phyloP scores from a whole-genome alignment of 768 basidiomycete species.

The Porpolomopsis calyptriformis region DNA sequence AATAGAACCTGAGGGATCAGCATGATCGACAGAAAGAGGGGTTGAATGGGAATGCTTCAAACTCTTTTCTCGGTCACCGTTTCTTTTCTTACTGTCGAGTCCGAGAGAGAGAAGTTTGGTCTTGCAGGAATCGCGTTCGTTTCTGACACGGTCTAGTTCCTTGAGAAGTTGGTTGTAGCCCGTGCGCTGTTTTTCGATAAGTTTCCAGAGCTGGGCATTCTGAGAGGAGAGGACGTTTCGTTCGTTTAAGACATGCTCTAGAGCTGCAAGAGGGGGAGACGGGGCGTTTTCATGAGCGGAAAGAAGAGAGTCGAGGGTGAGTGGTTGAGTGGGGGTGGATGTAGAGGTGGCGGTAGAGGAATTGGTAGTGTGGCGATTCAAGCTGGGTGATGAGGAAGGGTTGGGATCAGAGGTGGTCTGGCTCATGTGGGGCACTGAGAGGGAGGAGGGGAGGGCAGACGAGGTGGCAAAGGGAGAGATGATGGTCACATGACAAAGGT shows the following conservation, averaged over 20 bases:
- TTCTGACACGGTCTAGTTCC: slow-evolving; percentile 75
- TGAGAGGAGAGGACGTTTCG: slow-evolving; percentile 72
- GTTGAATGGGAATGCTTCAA: slow-evolving; percentile 1
- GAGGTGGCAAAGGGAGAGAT: no score
- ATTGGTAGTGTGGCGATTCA: not conserved
- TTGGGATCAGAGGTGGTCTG: no score
- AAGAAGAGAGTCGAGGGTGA: slow-evolving; percentile 47
- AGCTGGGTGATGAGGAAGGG: no score
- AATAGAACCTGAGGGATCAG: slow-evolving; percentile 13
- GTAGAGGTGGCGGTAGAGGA: slow-evolving; percentile 13
- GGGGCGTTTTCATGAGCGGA: slow-evolving; percentile 39
- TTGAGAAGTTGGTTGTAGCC: slow-evolving; percentile 74
- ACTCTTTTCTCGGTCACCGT: slow-evolving; percentile 11
- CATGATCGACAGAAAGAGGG: not conserved
- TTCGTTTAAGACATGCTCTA: slow-evolving; percentile 70
- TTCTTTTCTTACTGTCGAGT: slow-evolving; percentile 18
- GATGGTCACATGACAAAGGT: no score
- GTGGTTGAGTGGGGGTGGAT: slow-evolving; percentile 26
- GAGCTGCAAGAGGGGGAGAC: slow-evolving; percentile 53
- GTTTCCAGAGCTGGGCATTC: slow-evolving; percentile 89
- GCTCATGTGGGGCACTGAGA: no score
- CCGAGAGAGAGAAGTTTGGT: slow-evolving; percentile 26
- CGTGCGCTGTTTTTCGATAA: slow-evolving; percentile 82
- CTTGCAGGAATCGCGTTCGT: slow-evolving; percentile 67
- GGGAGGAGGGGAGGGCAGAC: no score